Base-by-base conservation (phyloP, 257 asterid species). In the Nicotiana obtusifolia region DNA sequence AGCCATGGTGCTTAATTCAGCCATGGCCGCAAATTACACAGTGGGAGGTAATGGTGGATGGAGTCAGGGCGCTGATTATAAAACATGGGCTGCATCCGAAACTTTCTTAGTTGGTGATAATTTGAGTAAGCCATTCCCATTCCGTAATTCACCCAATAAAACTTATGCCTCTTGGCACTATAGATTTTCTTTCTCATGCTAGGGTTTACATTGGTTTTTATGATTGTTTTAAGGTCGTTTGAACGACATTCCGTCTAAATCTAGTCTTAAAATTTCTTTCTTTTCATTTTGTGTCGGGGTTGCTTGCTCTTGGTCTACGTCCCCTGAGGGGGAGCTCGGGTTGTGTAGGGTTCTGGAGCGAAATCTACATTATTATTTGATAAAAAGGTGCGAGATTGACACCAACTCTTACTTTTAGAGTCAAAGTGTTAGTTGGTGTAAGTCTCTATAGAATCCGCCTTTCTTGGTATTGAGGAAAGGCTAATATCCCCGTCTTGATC, bases 31-130 rank as follows among this genome's bases (percentile, higher is more conserved):
- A 71, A 86, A 85, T 79, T 87, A 89, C 86, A 84, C 89, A 1
- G 95, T 90, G 22, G 97, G 97, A 83, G 91, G 80, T 56, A 28
- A 57, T 28, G 92, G 90, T 37, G 89, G 91, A 30, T 92, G 97
- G 97, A 90, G 88, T 52, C 89, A 84, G 30, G 13, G 78, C 66
- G 84, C 89, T 1, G 67, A 88, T 78, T 87, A 88, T n/a, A 33
- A 83, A 84, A 53, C 90, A 5, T 93, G 95, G 97, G 89, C 94
- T 24, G 83, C 94, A 31, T 53, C 87, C 0, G 5, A 80, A 10
- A 84, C 84, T 5, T 91, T 93, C 73, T n/a, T 52, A 0, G 54
- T 65, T 16, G 95, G 95, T 83, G 97, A 91, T 83, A 80, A 77
- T 83, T 78, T 93, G 67, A 65, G 97, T 93, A 76, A 87, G 93